Percentiles rank a stretch among this genome's conserved stretches.
phyloP scores from a whole-genome alignment of 1,139 yeast species.

The Yamadazyma membranifaciens region DNA sequence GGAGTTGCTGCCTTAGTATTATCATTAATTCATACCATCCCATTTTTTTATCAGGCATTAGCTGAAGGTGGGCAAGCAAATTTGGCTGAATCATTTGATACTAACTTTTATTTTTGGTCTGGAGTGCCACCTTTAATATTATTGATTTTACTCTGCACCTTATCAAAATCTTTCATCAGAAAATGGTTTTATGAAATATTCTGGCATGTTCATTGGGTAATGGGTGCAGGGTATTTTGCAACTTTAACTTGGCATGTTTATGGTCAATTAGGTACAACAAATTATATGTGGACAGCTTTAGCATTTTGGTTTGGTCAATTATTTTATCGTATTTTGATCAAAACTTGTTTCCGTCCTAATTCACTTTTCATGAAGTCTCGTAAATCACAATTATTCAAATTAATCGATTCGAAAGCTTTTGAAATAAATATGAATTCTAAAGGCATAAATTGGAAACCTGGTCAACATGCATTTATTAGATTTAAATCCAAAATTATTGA shows the following conservation, averaged over 20 bases:
- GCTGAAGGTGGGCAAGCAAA: slow-evolving; percentile 49
- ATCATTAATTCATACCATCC: slow-evolving; percentile 52
- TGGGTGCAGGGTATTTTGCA: slow-evolving; percentile 54
- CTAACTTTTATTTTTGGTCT: slow-evolving; percentile 22
- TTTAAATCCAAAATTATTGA: slow-evolving; percentile 46
- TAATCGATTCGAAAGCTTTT: slow-evolving; percentile 32
- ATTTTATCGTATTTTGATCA: slow-evolving; percentile 49
- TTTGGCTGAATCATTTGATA: slow-evolving; percentile 18
- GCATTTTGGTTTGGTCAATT: slow-evolving; percentile 57
- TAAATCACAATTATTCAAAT: slow-evolving; percentile 32
- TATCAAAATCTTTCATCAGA: slow-evolving; percentile 47
- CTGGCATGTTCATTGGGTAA: slow-evolving; percentile 57
- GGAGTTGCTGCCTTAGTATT: slow-evolving; percentile 47
- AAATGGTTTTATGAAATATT: slow-evolving; percentile 50
- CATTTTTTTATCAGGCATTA: slow-evolving; percentile 47
- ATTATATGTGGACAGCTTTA: slow-evolving; percentile 55
- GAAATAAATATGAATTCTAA: slow-evolving; percentile 42
- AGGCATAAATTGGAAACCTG: slow-evolving; percentile 51
- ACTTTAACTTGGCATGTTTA: slow-evolving; percentile 52
- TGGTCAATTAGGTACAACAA: slow-evolving; percentile 35
- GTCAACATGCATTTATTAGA: slow-evolving; percentile 59
- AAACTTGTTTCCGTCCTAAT: slow-evolving; percentile 49
- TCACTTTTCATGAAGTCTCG: slow-evolving; percentile 47
- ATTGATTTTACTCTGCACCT: slow-evolving; percentile 44
- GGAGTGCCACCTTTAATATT: slow-evolving; percentile 47